Evolutionary conservation across 2,329 filamentous ascomycete species (phyloP).

Genomic region (Pestalotiopsis sp.): DNA sequence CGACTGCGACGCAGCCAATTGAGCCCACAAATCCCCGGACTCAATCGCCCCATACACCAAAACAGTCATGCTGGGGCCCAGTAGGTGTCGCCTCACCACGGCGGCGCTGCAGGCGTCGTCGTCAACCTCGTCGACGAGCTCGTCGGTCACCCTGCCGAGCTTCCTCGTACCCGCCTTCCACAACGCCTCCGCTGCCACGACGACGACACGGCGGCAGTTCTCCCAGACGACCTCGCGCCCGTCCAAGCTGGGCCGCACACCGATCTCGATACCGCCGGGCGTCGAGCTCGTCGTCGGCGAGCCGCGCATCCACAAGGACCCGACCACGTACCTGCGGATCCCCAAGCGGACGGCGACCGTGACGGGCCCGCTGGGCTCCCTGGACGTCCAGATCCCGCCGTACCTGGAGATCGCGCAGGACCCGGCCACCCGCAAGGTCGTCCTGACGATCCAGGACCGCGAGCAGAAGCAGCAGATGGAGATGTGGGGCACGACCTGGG

Average conservation of each 20-base stretch:
- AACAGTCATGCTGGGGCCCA: conserved; percentile 63
- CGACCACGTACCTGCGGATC: conserved; percentile 63
- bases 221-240: conserved; percentile 67
- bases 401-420: conserved; percentile 78
- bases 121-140: conserved; percentile 25
- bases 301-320: conserved; percentile 54
- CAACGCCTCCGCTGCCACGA: conserved; percentile 35
- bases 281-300: conserved; percentile 77
- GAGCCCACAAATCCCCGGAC: conserved; percentile 13
- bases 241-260: conserved; percentile 85
- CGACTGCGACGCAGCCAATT: conserved; percentile 20
- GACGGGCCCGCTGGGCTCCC: conserved; percentile 78
- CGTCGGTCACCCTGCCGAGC: conserved; percentile 59
- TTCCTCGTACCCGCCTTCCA: conserved; percentile 77
- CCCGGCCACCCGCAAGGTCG: conserved; percentile 61
- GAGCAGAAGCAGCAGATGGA: conserved; percentile 76
- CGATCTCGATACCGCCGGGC: conserved; percentile 79
- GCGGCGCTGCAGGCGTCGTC: conserved; percentile 50
- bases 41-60: conserved; percentile 22
- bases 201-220: conserved; percentile 58
- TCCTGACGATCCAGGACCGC: conserved; percentile 71
- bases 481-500: conserved; percentile 94
- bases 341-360: conserved; percentile 72
- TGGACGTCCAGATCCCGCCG: conserved; percentile 77
- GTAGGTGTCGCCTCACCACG: conserved; percentile 62